Percentiles rank a stretch among this genome's conserved stretches.
Conservation (phyloP, 352 stramenopile genomes). For the Pythium coloratum region DNA sequence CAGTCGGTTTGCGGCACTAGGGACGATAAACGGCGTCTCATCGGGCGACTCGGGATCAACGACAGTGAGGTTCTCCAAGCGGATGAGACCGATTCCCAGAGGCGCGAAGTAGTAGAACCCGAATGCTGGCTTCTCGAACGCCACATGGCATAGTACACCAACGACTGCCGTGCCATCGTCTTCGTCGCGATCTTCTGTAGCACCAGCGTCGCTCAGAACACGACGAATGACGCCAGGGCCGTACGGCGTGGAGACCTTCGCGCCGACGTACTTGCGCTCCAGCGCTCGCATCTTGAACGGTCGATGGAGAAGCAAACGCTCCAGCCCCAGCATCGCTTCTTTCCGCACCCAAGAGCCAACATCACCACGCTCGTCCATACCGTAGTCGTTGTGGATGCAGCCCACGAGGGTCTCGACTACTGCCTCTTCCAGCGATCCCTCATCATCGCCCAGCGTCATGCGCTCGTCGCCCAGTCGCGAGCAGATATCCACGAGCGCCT, state of each 20-base stretch:
- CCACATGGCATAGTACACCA: slow-evolving; percentile 51
- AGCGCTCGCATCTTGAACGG: slow-evolving; percentile 15
- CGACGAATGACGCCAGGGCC: slow-evolving; percentile 45
- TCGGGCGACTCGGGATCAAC: slow-evolving; percentile 3
- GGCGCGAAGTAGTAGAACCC: slow-evolving; percentile 79
- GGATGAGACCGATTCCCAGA: slow-evolving; percentile 54
- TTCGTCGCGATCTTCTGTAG: neutral
- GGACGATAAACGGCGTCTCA: slow-evolving; percentile 21
- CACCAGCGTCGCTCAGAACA: slow-evolving; percentile 24
- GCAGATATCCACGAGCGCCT: slow-evolving; percentile 87
- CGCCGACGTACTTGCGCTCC: slow-evolving; percentile 38
- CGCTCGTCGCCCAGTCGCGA: slow-evolving; percentile 36
- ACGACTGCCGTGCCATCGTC: slow-evolving; percentile 31
- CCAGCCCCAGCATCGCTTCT: slow-evolving; percentile 91
- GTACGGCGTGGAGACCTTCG: slow-evolving; percentile 36
- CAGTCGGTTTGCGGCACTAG: slow-evolving; percentile 12
- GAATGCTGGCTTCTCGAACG: slow-evolving; percentile 56
- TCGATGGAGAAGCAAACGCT: slow-evolving; percentile 67
- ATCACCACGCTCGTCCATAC: slow-evolving; percentile 96
- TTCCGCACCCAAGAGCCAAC: slow-evolving; percentile 98
- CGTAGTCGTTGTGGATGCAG: slow-evolving; percentile 94
- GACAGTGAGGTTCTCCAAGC: slow-evolving; percentile 29
- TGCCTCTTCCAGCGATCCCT: slow-evolving; percentile 32
- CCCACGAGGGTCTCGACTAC: slow-evolving; percentile 87
- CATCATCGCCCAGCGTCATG: slow-evolving; percentile 7